Conservation (phyloP, 225 moss, liverwort and hornwort genomes). For the Pseudoscleropodium purum region DNA sequence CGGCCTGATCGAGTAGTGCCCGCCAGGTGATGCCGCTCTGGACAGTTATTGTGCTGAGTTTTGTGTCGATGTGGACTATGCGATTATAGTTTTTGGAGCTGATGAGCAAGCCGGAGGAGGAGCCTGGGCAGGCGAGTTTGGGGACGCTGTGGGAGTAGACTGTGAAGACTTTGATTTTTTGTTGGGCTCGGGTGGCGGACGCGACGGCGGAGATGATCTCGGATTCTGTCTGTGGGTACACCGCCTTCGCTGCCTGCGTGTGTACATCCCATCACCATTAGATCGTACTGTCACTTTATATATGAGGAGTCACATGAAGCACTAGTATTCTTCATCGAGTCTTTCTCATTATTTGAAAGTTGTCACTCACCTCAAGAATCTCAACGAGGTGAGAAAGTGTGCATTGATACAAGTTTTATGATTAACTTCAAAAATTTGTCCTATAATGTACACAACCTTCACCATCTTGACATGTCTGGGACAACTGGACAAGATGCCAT, state of each 20-base stretch:
- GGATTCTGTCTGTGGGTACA: conserved; percentile 29
- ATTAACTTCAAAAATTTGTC: background rate
- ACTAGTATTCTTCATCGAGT: background rate
- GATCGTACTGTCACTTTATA: background rate
- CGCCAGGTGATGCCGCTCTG: conserved; percentile 42
- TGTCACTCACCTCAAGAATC: background rate
- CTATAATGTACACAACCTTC: background rate
- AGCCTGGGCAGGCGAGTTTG: conserved; percentile 38
- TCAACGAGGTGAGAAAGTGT: background rate
- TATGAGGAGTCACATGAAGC: background rate
- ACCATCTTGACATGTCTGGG: background rate
- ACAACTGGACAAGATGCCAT: background rate
- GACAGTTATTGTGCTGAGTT: background rate
- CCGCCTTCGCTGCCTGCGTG: conserved; percentile 15
- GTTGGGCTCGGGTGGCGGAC: conserved; percentile 12
- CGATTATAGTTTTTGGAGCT: conserved; percentile 22
- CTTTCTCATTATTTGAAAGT: background rate
- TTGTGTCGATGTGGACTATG: background rate
- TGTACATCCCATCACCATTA: background rate
- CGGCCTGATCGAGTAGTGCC: conserved; percentile 10
- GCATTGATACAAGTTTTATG: background rate
- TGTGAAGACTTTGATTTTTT: conserved; percentile 42
- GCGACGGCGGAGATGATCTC: conserved; percentile 44
- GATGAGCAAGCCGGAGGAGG: conserved; percentile 3
- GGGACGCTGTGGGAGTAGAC: conserved; percentile 22